Percentiles rank a stretch among this genome's conserved stretches.
These are phyloP conservation scores for Sugiyamaella lignohabitans DNA, from an alignment of 805 yeast species.

Conservation along the genomic window DNA sequence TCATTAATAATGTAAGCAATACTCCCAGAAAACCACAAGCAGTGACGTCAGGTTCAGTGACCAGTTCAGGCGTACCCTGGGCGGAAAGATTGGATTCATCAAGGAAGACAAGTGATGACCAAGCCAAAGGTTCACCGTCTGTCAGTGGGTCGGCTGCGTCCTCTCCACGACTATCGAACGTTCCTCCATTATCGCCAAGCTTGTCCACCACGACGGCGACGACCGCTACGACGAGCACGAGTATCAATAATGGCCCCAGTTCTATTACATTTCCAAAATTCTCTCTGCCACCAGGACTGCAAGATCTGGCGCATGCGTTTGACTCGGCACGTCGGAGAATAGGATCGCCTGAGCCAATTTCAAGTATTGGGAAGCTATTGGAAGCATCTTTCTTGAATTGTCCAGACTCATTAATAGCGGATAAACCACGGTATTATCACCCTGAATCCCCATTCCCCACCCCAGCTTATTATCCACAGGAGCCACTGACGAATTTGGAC, in stretches of 20 bases:
- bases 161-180: conserved; percentile 11
- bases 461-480: conserved; percentile 83
- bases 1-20: neutral
- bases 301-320: conserved; percentile 33
- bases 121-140: conserved; percentile 4
- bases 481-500: conserved; percentile 49
- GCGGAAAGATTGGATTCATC: conserved; percentile 16
- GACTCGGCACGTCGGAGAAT: conserved; percentile 41
- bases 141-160: conserved; percentile 20
- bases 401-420: conserved; percentile 91
- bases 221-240: conserved; percentile 14
- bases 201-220: conserved; percentile 18
- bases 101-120: neutral
- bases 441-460: conserved; percentile 86
- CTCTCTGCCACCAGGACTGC: conserved; percentile 37
- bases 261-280: conserved; percentile 5
- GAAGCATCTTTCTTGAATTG: conserved; percentile 68
- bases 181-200: conserved; percentile 17
- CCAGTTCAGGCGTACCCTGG: conserved; percentile 23
- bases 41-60: neutral
- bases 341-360: conserved; percentile 47
- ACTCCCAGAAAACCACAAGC: neutral
- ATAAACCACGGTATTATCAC: conserved; percentile 67
- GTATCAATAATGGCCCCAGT: conserved; percentile 11
- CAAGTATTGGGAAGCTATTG: conserved; percentile 49